Conservation (phyloP, 106 monocot genomes). For the Hemerocallis citrina region DNA sequence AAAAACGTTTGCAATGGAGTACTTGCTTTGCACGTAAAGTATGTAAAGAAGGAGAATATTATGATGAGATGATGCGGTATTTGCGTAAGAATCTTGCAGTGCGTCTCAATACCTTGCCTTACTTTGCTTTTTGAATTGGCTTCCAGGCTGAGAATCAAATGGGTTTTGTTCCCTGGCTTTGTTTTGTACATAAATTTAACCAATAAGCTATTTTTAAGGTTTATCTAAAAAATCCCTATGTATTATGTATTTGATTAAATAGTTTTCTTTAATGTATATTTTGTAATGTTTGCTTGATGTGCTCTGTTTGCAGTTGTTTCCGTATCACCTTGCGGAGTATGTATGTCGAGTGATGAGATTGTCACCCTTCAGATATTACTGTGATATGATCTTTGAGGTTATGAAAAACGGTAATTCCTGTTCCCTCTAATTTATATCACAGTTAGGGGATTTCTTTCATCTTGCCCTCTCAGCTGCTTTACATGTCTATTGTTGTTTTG, state of each 20-base stretch:
- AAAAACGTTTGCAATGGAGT: conserved; percentile 81
- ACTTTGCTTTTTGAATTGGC: conserved; percentile 1
- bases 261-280: background rate
- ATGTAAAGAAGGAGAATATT: conserved; percentile 95
- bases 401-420: conserved; percentile 81
- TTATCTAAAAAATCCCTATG: background rate
- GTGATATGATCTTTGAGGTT: conserved; percentile 97
- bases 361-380: conserved; percentile 94
- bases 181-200: background rate
- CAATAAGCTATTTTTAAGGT: background rate
- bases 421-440: conserved; percentile 3
- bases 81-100: conserved; percentile 92
- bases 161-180: background rate
- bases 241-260: background rate
- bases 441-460: background rate
- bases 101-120: conserved; percentile 18
- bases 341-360: conserved; percentile 91
- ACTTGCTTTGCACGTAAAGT: conserved; percentile 86
- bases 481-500: background rate
- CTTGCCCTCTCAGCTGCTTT: background rate
- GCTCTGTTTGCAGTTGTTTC: conserved; percentile 73
- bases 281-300: background rate
- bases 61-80: conserved; percentile 99
- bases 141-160: background rate
- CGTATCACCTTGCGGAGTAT: conserved; percentile 95